phyloP scores from a whole-genome alignment of 331 rosid species.

The Quercus tomentella region DNA sequence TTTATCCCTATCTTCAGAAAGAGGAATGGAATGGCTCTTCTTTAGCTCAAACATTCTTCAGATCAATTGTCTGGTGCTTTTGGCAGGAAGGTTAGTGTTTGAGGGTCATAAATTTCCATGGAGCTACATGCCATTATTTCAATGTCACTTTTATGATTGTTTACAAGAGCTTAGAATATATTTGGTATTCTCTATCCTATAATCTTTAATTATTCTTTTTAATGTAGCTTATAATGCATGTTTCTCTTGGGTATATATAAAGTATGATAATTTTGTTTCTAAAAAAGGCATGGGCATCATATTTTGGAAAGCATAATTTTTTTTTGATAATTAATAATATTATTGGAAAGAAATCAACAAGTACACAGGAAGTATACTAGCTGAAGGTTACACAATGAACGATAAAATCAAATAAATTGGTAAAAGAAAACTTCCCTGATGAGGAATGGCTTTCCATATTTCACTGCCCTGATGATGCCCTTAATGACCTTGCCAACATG shows the following conservation, averaged over 20 bases:
- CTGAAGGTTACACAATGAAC: no score
- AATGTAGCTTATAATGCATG: neutral
- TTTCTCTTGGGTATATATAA: neutral
- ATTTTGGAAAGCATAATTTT: neutral
- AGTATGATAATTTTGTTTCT: neutral
- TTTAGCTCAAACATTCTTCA: neutral
- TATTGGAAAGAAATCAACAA: no score
- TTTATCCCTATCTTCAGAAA: no score
- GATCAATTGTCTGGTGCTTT: neutral
- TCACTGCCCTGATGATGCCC: no score
- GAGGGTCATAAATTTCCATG: neutral
- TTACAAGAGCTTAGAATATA: neutral
- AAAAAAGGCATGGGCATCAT: neutral
- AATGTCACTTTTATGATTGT: neutral
- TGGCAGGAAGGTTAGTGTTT: neutral
- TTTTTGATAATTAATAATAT: no score
- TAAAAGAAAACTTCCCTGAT: no score
- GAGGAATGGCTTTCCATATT: no score
- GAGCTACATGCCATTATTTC: neutral
- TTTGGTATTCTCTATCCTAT: neutral
- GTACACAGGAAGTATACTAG: no score
- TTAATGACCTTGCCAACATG: no score
- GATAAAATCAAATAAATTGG: no score
- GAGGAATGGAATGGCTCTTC: neutral
- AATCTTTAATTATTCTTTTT: neutral